These are phyloP conservation scores for Tylopilus sp. DNA, from an alignment of 1,284 basidiomycete genomes.

Conservation along the genomic window DNA sequence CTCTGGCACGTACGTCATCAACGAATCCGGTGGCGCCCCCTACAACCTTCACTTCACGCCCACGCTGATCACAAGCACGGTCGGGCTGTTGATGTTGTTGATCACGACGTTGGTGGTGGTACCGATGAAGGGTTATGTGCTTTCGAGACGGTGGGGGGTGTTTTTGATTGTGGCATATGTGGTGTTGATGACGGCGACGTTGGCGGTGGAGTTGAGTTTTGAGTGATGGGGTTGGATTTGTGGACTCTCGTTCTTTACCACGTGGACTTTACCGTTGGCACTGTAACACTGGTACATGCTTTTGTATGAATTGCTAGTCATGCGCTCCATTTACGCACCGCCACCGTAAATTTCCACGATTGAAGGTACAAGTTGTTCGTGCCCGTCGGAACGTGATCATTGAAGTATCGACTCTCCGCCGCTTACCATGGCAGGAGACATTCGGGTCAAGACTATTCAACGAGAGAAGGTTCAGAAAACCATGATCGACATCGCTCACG, in stretches of 20 bases:
- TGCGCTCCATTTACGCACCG: too few relatives aligned
- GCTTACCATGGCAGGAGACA: too few relatives aligned
- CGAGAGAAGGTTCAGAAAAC: too few relatives aligned
- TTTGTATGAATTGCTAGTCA: too few relatives aligned
- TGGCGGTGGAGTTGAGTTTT: conserved; percentile 73
- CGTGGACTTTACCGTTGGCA: too few relatives aligned
- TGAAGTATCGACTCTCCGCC: too few relatives aligned
- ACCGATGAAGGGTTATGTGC: conserved; percentile 85
- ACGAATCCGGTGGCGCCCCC: conserved; percentile 62
- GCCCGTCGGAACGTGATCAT: too few relatives aligned
- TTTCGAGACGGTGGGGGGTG: conserved; percentile 85
- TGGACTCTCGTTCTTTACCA: background rate
- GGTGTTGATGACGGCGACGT: conserved; percentile 77
- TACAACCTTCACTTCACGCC: conserved; percentile 83
- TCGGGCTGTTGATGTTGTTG: conserved; percentile 83
- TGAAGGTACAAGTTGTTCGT: too few relatives aligned
- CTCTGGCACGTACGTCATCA: conserved; percentile 80
- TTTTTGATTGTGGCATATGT: conserved; percentile 83
- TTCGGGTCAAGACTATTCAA: too few relatives aligned
- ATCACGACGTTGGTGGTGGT: conserved; percentile 86
- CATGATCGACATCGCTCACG: too few relatives aligned
- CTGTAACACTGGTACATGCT: too few relatives aligned
- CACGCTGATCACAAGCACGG: conserved; percentile 86
- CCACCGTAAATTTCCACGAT: too few relatives aligned
- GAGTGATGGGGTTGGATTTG: conserved; percentile 10